A percentile compares a stretch with the other conserved stretches of the same genome.
phyloP scores from a whole-genome alignment of 2,329 filamentous ascomycete genomes.

The Coniochaeta sp. region DNA sequence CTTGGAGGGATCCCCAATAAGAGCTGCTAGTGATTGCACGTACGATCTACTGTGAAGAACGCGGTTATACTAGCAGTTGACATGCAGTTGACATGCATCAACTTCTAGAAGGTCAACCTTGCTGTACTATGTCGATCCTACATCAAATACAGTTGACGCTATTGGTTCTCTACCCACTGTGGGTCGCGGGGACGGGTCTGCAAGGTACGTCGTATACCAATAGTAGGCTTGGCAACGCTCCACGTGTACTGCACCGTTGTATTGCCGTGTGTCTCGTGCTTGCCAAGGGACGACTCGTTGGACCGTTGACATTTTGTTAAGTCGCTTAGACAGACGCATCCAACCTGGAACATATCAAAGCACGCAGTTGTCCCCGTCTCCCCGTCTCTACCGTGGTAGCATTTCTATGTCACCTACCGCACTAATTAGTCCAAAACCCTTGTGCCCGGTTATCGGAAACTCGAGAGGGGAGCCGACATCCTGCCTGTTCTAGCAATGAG shows the following conservation, averaged over 20 bases:
- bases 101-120: neutral
- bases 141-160: neutral
- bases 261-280: neutral
- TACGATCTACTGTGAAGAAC: too few relatives aligned
- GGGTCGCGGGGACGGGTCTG: neutral
- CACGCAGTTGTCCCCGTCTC: neutral
- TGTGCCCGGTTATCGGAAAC: neutral
- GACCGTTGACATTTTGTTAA: neutral
- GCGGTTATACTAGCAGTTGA: too few relatives aligned
- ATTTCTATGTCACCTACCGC: neutral
- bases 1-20: too few relatives aligned
- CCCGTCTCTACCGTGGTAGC: neutral
- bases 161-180: neutral
- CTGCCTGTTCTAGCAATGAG: neutral
- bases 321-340: neutral
- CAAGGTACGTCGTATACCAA: neutral
- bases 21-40: too few relatives aligned
- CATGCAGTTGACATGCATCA: too few relatives aligned
- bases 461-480: neutral
- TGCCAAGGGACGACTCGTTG: neutral
- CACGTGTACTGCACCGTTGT: neutral
- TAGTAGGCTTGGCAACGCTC: neutral
- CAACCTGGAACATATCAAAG: neutral
- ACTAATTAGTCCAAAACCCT: neutral
- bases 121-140: neutral